Evolutionary conservation across 2,329 filamentous ascomycete species (phyloP).

Genomic region (Sarocladium strictum): DNA sequence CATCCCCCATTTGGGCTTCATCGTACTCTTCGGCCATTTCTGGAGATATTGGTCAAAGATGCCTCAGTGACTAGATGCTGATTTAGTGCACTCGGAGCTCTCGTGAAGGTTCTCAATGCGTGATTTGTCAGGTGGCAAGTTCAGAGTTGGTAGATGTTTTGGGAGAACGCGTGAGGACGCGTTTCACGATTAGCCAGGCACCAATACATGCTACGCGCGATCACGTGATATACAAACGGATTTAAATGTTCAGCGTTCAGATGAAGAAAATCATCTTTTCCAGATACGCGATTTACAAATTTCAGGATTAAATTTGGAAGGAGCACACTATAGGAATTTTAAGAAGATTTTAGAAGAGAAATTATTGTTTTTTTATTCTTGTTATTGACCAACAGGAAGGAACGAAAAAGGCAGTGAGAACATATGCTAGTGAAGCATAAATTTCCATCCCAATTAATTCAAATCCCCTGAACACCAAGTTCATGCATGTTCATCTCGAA

Average conservation of each 20-base stretch:
- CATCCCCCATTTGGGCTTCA: conserved; percentile 58
- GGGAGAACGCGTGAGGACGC: neutral
- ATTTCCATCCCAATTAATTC: neutral
- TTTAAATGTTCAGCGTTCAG: too few species aligned
- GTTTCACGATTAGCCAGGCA: conserved; percentile 3
- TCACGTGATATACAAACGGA: conserved; percentile 4
- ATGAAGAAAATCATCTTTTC: too few species aligned
- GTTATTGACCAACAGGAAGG: too few species aligned
- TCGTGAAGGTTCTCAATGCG: neutral
- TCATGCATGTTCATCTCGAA: neutral
- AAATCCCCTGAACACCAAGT: neutral
- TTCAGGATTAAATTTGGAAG: too few species aligned
- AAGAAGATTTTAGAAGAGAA: neutral
- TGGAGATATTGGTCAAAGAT: neutral
- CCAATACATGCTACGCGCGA: neutral
- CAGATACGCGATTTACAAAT: too few species aligned
- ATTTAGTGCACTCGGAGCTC: neutral
- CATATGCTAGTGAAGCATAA: neutral
- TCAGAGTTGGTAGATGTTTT: neutral
- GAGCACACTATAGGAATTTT: neutral
- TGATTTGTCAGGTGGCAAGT: neutral
- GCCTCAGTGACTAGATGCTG: too few species aligned
- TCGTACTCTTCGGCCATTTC: conserved; percentile 55
- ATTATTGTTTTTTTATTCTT: conserved; percentile 12
- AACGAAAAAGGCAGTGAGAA: conserved; percentile 7